Conservation (phyloP, 2,329 filamentous ascomycete genomes). For the Paraphoma sp. region DNA sequence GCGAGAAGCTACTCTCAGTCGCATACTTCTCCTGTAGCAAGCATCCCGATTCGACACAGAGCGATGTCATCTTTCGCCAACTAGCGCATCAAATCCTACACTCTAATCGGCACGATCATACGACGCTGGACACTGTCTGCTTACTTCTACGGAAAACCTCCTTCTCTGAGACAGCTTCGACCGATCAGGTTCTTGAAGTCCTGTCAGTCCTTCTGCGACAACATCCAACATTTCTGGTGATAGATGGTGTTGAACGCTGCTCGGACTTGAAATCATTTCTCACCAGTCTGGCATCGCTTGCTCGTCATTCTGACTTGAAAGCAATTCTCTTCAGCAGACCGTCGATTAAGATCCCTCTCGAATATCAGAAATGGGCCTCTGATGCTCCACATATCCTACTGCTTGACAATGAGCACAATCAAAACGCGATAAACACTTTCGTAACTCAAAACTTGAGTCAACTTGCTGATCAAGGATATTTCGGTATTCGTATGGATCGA, state of each 20-base stretch:
- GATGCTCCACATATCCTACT: conserved; percentile 31
- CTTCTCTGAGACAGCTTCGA: conserved; percentile 28
- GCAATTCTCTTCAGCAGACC: conserved; percentile 36
- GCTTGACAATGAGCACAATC: conserved; percentile 24
- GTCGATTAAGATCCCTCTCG: conserved; percentile 29
- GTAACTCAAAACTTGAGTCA: conserved; percentile 25
- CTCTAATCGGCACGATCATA: conserved; percentile 25
- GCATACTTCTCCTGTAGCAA: conserved; percentile 35
- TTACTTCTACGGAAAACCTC: conserved; percentile 35
- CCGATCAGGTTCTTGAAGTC: conserved; percentile 33
- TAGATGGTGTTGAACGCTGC: conserved; percentile 41
- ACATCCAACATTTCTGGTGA: conserved; percentile 37
- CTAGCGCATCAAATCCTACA: conserved; percentile 35
- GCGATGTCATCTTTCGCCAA: conserved; percentile 32
- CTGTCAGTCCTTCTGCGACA: conserved; percentile 35
- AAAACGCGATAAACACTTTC: conserved; percentile 22
- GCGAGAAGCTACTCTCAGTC: conserved; percentile 27
- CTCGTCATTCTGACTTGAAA: conserved; percentile 29
- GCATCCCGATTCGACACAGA: conserved; percentile 18
- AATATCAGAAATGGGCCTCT: conserved; percentile 39
- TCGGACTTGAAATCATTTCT: conserved; percentile 27
- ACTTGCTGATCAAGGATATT: conserved; percentile 39
- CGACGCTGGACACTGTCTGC: conserved; percentile 35
- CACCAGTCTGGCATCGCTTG: conserved; percentile 26
- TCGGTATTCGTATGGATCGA: conserved; percentile 36